Conservation (phyloP, 1,139 yeast species). For the Magnusiomyces suaveolens region DNA sequence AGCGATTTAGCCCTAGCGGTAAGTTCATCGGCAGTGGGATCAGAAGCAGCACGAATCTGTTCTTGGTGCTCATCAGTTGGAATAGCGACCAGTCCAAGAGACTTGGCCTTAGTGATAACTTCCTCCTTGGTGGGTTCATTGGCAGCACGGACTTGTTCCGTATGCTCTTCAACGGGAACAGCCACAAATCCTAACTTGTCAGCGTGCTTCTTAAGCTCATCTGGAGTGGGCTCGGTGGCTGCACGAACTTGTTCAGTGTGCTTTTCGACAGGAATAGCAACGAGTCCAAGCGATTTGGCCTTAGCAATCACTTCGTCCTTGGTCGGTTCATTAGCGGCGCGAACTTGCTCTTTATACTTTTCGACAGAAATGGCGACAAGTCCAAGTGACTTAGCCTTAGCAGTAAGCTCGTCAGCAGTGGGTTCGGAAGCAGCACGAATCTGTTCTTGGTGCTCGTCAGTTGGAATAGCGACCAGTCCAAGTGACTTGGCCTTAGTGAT, state of each 20-base stretch:
- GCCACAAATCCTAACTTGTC: slow-evolving; percentile 29
- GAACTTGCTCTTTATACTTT: slow-evolving; percentile 26
- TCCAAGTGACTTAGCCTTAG: slow-evolving; percentile 19
- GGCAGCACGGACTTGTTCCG: slow-evolving; percentile 19
- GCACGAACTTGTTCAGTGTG: slow-evolving; percentile 11
- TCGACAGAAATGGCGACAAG: slow-evolving; percentile 19
- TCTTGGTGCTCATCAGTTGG: background rate
- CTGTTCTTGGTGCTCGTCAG: slow-evolving; percentile 18
- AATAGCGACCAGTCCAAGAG: slow-evolving; percentile 24
- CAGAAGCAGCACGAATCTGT: slow-evolving; percentile 5
- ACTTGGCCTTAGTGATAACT: slow-evolving; percentile 40
- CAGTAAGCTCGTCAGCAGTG: slow-evolving; percentile 13
- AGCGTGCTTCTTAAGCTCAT: slow-evolving; percentile 33
- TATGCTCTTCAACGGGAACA: slow-evolving; percentile 5
- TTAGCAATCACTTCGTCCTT: slow-evolving; percentile 12
- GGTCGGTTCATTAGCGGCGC: slow-evolving; percentile 11
- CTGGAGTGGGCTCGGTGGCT: slow-evolving; percentile 16
- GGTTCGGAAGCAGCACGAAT: slow-evolving; percentile 17
- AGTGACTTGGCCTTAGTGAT: slow-evolving; percentile 15
- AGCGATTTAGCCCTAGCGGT: background rate
- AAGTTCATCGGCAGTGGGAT: slow-evolving; percentile 12
- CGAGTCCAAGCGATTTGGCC: slow-evolving; percentile 7
- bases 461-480: slow-evolving; percentile 15
- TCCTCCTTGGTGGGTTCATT: slow-evolving; percentile 28
- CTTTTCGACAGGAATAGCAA: slow-evolving; percentile 5